Conservation (phyloP, 2,329 filamentous ascomycete genomes). For the Aureobasidium uvarum region DNA sequence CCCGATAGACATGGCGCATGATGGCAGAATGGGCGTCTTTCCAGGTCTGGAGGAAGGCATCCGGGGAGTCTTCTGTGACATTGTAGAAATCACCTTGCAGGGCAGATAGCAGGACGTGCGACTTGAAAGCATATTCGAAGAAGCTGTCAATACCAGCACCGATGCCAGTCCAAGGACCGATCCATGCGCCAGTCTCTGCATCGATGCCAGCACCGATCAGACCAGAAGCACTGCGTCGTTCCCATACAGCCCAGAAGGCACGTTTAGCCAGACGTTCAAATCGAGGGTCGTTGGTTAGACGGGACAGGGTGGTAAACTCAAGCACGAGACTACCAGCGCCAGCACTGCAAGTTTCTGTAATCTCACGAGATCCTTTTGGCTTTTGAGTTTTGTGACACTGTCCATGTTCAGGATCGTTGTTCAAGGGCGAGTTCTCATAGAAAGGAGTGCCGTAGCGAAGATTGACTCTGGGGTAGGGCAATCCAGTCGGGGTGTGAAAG, state of each 20-base stretch:
- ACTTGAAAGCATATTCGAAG: constrained; percentile 97
- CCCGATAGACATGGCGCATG: constrained; percentile 85
- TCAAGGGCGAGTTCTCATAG: constrained; percentile 80
- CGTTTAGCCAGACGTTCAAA: constrained; percentile 88
- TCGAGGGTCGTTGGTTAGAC: constrained; percentile 79
- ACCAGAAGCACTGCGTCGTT: constrained; percentile 76
- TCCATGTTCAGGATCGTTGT: constrained; percentile 54
- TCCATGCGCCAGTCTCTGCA: constrained; percentile 84
- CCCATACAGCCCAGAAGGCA: constrained; percentile 98
- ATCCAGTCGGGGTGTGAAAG: constrained; percentile 84
- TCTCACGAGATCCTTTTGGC: constrained; percentile 58
- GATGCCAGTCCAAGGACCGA: constrained; percentile 85
- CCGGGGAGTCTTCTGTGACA: constrained; percentile 64
- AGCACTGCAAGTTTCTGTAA: constrained; percentile 95
- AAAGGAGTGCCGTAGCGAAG: constrained; percentile 87
- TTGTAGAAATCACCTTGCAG: constrained; percentile 33
- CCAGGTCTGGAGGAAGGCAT: constrained; percentile 80
- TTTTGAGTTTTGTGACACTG: constrained; percentile 47
- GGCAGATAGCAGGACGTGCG: constrained; percentile 83
- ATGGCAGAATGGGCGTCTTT: constrained; percentile 81
- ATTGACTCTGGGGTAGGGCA: constrained; percentile 94
- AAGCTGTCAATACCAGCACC: constrained; percentile 97
- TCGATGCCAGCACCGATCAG: constrained; percentile 90
- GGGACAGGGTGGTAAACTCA: constrained; percentile 87
- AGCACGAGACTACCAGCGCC: constrained; percentile 94